Base-by-base conservation (phyloP, 345 rosid species). In the Arabis hirsuta region DNA sequence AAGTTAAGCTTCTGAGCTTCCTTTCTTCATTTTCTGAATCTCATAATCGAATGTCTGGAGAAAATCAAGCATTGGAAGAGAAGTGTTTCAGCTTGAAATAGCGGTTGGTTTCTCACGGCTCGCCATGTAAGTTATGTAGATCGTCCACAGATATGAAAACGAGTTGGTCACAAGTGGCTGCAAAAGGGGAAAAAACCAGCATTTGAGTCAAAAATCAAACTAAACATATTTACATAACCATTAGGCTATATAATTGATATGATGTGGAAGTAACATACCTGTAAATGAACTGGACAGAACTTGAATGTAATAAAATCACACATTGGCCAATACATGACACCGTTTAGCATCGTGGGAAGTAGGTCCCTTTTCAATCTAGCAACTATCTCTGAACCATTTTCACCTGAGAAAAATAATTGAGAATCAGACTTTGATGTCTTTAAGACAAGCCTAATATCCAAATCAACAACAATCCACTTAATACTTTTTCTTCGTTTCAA, bases 131-230 rank as follows among this genome's bases (percentile, higher is more conserved):
- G 98, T 91, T 70, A 95, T 79, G 70, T 95, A 95, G 62, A 95
- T 71, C 2, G 97, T 91, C 99, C 98, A 95, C 32, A 87, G 68
- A 77, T 87, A 95, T 3, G 99, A 86, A 84, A 95, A 95, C 5
- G 93, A 87, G 79, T 95, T 95, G 85, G 88, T 88, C 78, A 91
- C 90, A 69, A 95, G 71, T 22, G 99, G 93, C 97, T 95, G 90
- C 65, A 44, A 56, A 9, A 55, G 5, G 46, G 12, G 32, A 29
- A 46, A 3, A 47, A 62, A 55, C 71, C 46, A 62, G 31, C 24
- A 39, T 2, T 1, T 39, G 58, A 19, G 39, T 51, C 38, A 26
- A 3, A 43, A 44, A 12, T 9, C 12, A 16, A 61, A 20, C 51
- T 45, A 10, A 7, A 12, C 9, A 32, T 32, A 32, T 6, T 22